Evolutionary conservation across 1,139 yeast genomes (phyloP).

Genomic region (Candida glucosophila): DNA sequence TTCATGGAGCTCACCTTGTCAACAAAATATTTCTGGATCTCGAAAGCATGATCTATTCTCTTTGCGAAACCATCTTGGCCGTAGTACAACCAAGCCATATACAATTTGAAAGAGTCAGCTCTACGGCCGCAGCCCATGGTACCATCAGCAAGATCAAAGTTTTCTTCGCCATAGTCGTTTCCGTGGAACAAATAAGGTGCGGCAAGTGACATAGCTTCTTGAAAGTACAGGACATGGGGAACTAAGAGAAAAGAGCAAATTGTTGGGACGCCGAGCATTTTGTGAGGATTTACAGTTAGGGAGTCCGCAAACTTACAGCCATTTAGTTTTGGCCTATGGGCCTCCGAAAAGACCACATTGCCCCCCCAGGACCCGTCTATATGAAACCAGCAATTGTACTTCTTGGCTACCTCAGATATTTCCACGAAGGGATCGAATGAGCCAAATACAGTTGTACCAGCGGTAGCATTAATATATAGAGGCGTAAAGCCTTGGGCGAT

Average conservation of each 20-base stretch:
- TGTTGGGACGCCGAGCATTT: constrained; percentile 84
- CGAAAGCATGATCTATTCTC: constrained; percentile 67
- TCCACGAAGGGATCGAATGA: constrained; percentile 64
- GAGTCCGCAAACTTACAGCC: constrained; percentile 69
- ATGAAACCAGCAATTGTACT: constrained; percentile 62
- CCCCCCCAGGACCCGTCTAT: constrained; percentile 94
- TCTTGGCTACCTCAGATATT: constrained; percentile 46
- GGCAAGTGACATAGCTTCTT: constrained; percentile 61
- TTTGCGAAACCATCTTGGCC: constrained; percentile 51
- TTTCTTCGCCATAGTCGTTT: constrained; percentile 41
- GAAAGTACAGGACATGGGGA: constrained; percentile 61
- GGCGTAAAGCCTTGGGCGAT: constrained; percentile 55
- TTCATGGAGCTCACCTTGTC: constrained; percentile 21
- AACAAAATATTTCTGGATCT: constrained; percentile 55
- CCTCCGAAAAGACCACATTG: constrained; percentile 58
- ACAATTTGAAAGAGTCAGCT: constrained; percentile 73
- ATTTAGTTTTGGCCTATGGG: constrained; percentile 36
- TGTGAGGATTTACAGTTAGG: constrained; percentile 81
- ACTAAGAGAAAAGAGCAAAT: constrained; percentile 75
- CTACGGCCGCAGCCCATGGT: constrained; percentile 92
- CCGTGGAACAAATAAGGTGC: constrained; percentile 83
- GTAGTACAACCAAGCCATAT: constrained; percentile 74
- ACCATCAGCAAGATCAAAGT: constrained; percentile 78
- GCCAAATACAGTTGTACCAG: constrained; percentile 86
- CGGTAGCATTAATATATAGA: constrained; percentile 71